Conservation (phyloP, 1,284 basidiomycete genomes). For the Ceratobasidium sp. region DNA sequence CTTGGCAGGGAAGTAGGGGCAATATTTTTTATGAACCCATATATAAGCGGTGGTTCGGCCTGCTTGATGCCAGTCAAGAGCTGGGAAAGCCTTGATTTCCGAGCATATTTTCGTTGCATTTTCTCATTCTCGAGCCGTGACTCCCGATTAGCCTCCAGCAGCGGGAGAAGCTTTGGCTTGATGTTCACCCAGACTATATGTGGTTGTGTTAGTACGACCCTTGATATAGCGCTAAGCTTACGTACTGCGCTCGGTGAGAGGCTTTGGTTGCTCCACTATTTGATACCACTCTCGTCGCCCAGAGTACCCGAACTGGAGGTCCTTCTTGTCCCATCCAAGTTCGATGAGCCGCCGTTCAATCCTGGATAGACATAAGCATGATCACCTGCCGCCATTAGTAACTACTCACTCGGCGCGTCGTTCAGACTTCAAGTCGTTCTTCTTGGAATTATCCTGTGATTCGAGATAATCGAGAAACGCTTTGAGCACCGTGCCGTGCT, state of each 20-base stretch:
- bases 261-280: slow-evolving; percentile 4
- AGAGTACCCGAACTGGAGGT: no score
- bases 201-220: background rate
- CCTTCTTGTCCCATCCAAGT: no score
- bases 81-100: background rate
- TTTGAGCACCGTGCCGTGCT: no score
- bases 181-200: slow-evolving; percentile 28
- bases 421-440: no score
- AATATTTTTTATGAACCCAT: background rate
- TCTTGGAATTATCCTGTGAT: no score
- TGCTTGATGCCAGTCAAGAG: background rate
- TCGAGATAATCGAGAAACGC: no score
- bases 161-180: slow-evolving; percentile 15
- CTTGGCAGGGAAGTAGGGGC: background rate
- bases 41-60: background rate
- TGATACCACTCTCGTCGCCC: no score
- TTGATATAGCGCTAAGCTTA: background rate
- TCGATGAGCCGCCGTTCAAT: no score
- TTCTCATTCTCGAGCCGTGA: slow-evolving; percentile 12
- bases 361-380: no score
- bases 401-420: no score
- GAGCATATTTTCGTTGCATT: background rate
- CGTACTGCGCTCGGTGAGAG: slow-evolving; percentile 42
- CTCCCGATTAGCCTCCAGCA: slow-evolving; percentile 8
- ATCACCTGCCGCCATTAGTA: no score